Base-by-base conservation (phyloP, 1,284 basidiomycete species). In the Malassezia yamatoensis region DNA sequence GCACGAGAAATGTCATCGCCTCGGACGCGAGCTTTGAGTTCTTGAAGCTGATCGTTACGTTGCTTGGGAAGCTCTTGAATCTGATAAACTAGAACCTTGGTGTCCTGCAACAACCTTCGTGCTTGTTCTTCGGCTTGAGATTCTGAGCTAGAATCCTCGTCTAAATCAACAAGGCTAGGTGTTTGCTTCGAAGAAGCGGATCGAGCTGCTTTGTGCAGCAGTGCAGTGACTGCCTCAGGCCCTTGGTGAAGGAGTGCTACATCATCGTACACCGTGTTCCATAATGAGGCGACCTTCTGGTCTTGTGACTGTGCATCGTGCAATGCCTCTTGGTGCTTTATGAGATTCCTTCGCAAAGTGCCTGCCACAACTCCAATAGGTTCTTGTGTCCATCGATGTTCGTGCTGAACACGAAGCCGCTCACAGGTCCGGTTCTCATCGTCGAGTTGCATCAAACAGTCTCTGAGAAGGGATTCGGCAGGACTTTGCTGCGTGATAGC, bases 11-110 rank as follows among this genome's bases (percentile, higher is more conserved):
- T 93, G 67, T 98, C 94, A 76, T 98, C 94, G 32, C 81, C 80
- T 81, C 96, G 94, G 44, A 96, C 83, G 88, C 88, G 90, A 45
- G 94, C 89, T 75, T 96, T 96, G 46, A 98, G 79, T 72, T 96
- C 90, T 72, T 87, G 88, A 45, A 98, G 78, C 0, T 90, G 84
- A 59, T 90, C 87, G 18, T 81, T 82, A 37, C 93, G 80, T 76
- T 96, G 91, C 48, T 61, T 60, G 29, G 72, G 67, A 58, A 73
- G 62, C 54, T 66, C 64, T 50, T 63, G 62, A 24, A 73, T 58
- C 6, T 44, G 16, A 7, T 49, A 21, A 1, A 49, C 16, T 7
- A 34, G 18, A 15, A 35, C 33, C 18, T n/a, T 13, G 12, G 46
- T 37, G 29, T 49, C 15, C 5, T 35, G 50, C 21, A 43, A 18